These are phyloP conservation scores for Ploettnerulaceae sp. DNA, from an alignment of 2,329 filamentous ascomycete species.

Conservation along the genomic window DNA sequence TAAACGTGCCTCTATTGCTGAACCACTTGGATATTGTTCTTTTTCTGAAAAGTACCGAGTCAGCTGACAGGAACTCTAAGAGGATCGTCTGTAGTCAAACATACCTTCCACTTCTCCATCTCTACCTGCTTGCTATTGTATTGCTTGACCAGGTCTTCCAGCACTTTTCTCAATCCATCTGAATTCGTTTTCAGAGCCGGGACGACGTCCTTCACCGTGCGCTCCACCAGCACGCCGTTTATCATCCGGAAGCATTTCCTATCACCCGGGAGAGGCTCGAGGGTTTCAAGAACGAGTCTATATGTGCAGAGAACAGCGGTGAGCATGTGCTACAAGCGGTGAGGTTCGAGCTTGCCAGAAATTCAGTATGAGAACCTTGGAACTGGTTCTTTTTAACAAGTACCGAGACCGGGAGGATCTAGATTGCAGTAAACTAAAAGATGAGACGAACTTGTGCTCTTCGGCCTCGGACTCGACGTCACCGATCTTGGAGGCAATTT, in stretches of 20 bases:
- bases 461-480: slow-evolving; percentile 97
- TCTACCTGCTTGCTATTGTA: slow-evolving; percentile 94
- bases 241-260: slow-evolving; percentile 99
- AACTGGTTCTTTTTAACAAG: not conserved
- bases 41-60: slow-evolving; percentile 55
- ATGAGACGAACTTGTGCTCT: slow-evolving; percentile 80
- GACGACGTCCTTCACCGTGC: slow-evolving; percentile 87
- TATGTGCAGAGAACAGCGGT: slow-evolving; percentile 41
- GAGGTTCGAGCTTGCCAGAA: slow-evolving; percentile 6
- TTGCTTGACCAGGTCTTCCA: slow-evolving; percentile 92
- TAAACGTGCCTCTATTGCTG: slow-evolving; percentile 53
- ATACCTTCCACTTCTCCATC: slow-evolving; percentile 97
- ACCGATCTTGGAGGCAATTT: slow-evolving; percentile 92
- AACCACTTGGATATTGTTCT: slow-evolving; percentile 84
- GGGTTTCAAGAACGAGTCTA: slow-evolving; percentile 84
- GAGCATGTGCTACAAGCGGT: slow-evolving; percentile 29
- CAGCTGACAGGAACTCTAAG: slow-evolving; percentile 11
- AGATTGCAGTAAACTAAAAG: slow-evolving; percentile 10
- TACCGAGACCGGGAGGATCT: slow-evolving; percentile 2
- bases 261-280: slow-evolving; percentile 74
- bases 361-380: slow-evolving; percentile 5
- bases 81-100: slow-evolving; percentile 29
- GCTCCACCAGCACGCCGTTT: slow-evolving; percentile 91
- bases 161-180: slow-evolving; percentile 86
- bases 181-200: slow-evolving; percentile 90